phyloP scores from a whole-genome alignment of 257 asterid genomes.

The Verbascum thapsus region DNA sequence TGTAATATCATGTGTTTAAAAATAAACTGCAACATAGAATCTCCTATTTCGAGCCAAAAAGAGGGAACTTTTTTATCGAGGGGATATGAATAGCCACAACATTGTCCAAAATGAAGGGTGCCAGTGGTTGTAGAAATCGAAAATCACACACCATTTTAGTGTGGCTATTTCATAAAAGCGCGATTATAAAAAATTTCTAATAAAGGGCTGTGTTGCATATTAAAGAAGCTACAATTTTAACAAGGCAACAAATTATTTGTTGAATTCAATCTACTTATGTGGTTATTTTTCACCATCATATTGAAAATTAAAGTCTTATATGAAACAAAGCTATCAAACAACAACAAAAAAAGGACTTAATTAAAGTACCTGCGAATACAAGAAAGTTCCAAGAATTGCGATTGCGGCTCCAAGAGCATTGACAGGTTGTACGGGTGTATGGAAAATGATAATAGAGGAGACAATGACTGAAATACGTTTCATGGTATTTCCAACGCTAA shows the following conservation, averaged over 20 bases:
- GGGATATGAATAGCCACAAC: neutral
- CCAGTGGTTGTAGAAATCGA: neutral
- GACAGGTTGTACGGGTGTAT: constrained; percentile 71
- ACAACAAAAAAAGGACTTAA: neutral
- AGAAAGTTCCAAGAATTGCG: constrained; percentile 69
- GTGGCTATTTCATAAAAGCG: neutral
- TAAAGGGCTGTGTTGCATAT: neutral
- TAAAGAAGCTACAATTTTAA: no score
- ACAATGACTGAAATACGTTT: constrained; percentile 74
- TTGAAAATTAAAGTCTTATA: neutral
- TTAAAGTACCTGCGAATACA: constrained; percentile 67
- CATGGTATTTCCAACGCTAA: constrained; percentile 80
- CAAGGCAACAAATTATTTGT: no score
- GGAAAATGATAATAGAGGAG: constrained; percentile 73
- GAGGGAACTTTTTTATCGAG: neutral
- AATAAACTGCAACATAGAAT: neutral
- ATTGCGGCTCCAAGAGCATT: constrained; percentile 85
- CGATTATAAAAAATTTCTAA: neutral
- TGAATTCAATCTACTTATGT: no score
- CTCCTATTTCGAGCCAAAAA: neutral
- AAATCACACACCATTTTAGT: neutral
- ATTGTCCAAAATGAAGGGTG: neutral
- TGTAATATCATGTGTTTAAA: no score
- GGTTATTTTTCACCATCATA: no score
- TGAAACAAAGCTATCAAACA: neutral